These are phyloP conservation scores for Phytophthora palmivora DNA, from an alignment of 352 stramenopile species.

Conservation along the genomic window DNA sequence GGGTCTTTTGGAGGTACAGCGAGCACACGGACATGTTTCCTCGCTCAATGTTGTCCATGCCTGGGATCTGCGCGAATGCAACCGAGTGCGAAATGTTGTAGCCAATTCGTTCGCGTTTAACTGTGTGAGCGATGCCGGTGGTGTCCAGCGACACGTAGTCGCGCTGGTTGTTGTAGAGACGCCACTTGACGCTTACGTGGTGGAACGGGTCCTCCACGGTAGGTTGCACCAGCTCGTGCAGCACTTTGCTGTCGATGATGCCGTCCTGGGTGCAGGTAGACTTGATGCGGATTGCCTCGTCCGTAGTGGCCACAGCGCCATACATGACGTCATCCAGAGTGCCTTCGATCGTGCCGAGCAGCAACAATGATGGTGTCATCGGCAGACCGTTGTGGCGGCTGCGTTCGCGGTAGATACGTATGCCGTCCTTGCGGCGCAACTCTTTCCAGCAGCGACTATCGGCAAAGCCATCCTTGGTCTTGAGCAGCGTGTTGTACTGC, in stretches of 20 bases:
- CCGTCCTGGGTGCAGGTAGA: conserved; percentile 58
- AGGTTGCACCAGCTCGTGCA: conserved; percentile 52
- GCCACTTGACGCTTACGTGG: conserved; percentile 60
- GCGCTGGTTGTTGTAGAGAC: conserved; percentile 48
- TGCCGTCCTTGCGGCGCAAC: conserved; percentile 40
- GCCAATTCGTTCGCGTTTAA: conserved; percentile 45
- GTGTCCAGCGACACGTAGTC: conserved; percentile 68
- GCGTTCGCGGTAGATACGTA: conserved; percentile 51
- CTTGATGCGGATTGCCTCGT: conserved; percentile 60
- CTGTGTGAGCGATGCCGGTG: conserved; percentile 43
- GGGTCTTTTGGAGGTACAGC: conserved; percentile 53
- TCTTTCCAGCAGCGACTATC: conserved; percentile 49
- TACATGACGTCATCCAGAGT: conserved; percentile 77
- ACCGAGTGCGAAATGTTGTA: conserved; percentile 70
- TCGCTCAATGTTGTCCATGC: conserved; percentile 47
- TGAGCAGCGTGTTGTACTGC: conserved; percentile 53
- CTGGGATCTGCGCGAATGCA: conserved; percentile 49
- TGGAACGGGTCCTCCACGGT: conserved; percentile 54
- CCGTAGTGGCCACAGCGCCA: conserved; percentile 45
- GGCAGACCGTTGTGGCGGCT: conserved; percentile 25
- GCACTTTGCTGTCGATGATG: conserved; percentile 57
- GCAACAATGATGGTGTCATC: conserved; percentile 54
- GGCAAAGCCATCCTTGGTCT: conserved; percentile 48
- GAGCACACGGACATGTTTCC: conserved; percentile 63
- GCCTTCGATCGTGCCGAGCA: conserved; percentile 58